These are phyloP conservation scores for Clonostachys rosea DNA, from an alignment of 2,329 filamentous ascomycete genomes.

Conservation along the genomic window DNA sequence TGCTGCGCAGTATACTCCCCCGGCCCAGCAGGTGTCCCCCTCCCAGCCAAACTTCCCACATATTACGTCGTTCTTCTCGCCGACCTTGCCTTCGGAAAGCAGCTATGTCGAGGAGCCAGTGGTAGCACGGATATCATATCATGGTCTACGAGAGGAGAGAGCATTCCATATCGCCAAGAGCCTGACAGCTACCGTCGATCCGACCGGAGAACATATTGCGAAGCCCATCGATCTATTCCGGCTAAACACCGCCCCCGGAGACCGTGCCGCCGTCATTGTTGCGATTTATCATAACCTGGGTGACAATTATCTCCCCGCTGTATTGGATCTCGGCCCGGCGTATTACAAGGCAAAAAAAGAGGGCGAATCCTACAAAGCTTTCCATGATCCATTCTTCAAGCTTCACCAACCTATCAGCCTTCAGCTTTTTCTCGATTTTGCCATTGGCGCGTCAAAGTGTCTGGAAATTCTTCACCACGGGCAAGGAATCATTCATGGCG, in stretches of 20 bases:
- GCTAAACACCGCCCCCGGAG: conserved; percentile 62
- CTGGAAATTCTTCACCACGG: conserved; percentile 89
- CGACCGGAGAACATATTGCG: conserved; percentile 70
- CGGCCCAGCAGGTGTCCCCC: too few relatives aligned
- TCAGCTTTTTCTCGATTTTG: conserved; percentile 80
- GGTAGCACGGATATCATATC: conserved; percentile 77
- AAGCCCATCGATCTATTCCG: conserved; percentile 76
- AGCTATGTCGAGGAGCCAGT: conserved; percentile 58
- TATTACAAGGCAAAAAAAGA: conserved; percentile 55
- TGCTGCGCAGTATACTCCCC: too few relatives aligned
- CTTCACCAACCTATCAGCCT: conserved; percentile 62
- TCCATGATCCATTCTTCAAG: conserved; percentile 35
- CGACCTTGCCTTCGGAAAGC: background rate
- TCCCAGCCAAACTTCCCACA: too few relatives aligned
- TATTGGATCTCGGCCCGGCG: conserved; percentile 75
- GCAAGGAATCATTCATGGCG: conserved; percentile 81
- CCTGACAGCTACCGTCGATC: conserved; percentile 67
- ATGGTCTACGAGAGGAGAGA: conserved; percentile 78
- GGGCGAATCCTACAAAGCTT: conserved; percentile 43
- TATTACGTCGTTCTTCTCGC: background rate
- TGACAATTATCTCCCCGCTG: conserved; percentile 62
- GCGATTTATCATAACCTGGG: conserved; percentile 74
- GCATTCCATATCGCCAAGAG: conserved; percentile 79
- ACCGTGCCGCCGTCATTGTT: conserved; percentile 68
- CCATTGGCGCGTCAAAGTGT: conserved; percentile 81